Evolutionary conservation across 2,329 filamentous ascomycete genomes (phyloP), one percentile per base, ranked within the genome.

Genomic region (Didymellaceae sp.): DNA sequence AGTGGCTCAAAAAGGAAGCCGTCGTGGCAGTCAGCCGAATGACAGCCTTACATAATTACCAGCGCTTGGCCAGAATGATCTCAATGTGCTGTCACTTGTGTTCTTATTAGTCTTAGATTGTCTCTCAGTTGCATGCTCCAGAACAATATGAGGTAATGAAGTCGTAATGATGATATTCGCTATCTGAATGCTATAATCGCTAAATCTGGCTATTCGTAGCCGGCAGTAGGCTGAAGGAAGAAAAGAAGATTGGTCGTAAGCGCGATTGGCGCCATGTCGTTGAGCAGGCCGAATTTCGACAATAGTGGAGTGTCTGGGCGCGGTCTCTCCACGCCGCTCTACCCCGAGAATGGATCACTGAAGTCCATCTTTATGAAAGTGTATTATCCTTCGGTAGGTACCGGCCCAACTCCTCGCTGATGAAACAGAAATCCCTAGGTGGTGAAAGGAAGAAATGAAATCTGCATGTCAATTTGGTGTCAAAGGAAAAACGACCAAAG

Each of bases 381-480:
- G 48, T 54, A 30, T 51, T 47, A 37, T 45, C 37, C 21, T 38
- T 21, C 50, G 45, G 49, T 59, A 53, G 21, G 58, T 63, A 28
- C 61, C 52, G 39, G 41, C 20, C 54, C 49, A 55, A 65, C 62
- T 64, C 61, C 62, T 62, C 61, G 62, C 62, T 63, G 32, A 49
- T 55, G 40, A 30, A 59, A 48, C 43, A 16, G 20, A 18, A 48
- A 39, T 43, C 32, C 48, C 28, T 45, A 58, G 45, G 41, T 32
- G 18, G 38, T 57, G 28, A 33, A 30, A 25, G 51, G 39, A 35
- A 38, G 17, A 42, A 41, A 16, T 31, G 48, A 40, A 17, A 42
- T 7, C 1, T 32, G 11, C 11, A 31, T 41, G 21, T 46, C 48
- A 52, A 43, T 52, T 38, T 52, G 38, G 37, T 46, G 37, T 5